These are phyloP conservation scores for Mercurialis annua DNA, from an alignment of 345 rosid genomes.

Conservation along the genomic window DNA sequence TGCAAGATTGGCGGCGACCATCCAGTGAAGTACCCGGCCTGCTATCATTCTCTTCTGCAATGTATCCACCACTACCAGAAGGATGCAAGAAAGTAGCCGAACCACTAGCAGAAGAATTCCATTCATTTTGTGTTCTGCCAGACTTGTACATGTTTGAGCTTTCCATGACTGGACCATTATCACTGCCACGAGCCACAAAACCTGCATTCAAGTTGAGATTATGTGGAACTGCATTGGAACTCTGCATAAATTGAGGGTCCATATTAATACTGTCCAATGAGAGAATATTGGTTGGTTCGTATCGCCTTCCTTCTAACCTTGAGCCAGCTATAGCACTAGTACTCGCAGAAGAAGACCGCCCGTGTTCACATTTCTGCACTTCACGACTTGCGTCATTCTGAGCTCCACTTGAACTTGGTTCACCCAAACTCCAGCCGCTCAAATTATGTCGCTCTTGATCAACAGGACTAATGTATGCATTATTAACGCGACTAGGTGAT, in stretches of 20 bases:
- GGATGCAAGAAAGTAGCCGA: conserved; percentile 34
- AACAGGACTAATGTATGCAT: conserved; percentile 37
- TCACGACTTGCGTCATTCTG: conserved; percentile 36
- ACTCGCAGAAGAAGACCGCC: conserved; percentile 38
- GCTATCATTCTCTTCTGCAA: conserved; percentile 34
- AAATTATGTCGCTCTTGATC: conserved; percentile 48
- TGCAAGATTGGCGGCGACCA: conserved; percentile 57
- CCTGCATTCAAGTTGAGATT: conserved; percentile 61
- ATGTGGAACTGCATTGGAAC: conserved; percentile 36
- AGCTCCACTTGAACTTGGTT: conserved; percentile 51
- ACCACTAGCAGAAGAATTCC: conserved; percentile 27
- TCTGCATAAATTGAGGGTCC: conserved; percentile 40
- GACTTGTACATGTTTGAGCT: conserved; percentile 37
- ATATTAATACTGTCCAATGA: conserved; percentile 34
- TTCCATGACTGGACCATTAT: conserved; percentile 38
- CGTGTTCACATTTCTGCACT: conserved; percentile 42
- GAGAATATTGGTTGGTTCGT: conserved; percentile 30
- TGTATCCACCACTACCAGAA: conserved; percentile 42
- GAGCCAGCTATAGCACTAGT: conserved; percentile 32
- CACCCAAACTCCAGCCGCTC: conserved; percentile 49
- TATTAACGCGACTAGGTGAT: conserved; percentile 40
- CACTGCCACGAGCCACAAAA: conserved; percentile 44
- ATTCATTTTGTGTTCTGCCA: conserved; percentile 34
- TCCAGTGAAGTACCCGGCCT: conserved; percentile 49
- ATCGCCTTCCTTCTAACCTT: conserved; percentile 44